Conservation (phyloP, 2,329 filamentous ascomycete genomes). For the Myotisia sp. region DNA sequence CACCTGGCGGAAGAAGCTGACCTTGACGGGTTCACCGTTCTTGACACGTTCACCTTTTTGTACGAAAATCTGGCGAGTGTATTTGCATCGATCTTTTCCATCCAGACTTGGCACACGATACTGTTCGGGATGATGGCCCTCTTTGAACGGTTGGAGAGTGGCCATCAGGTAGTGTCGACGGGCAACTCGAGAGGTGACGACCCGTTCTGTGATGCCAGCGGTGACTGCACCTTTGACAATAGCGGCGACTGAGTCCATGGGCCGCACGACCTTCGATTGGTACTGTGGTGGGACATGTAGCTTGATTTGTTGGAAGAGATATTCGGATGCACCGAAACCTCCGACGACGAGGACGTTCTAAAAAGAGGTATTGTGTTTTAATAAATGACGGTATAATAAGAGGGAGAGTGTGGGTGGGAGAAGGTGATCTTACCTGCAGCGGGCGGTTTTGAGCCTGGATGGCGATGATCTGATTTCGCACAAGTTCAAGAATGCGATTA, state of each 20-base stretch:
- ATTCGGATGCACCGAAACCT: slow-evolving; percentile 95
- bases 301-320: slow-evolving; percentile 98
- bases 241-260: slow-evolving; percentile 96
- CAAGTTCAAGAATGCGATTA: slow-evolving; percentile 88
- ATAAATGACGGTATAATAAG: slow-evolving; percentile 13
- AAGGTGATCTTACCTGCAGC: slow-evolving; percentile 48
- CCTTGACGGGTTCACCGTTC: slow-evolving; percentile 97
- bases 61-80: slow-evolving; percentile 94
- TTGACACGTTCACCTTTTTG: slow-evolving; percentile 98
- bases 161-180: slow-evolving; percentile 98
- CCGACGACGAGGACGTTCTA: slow-evolving; percentile 93
- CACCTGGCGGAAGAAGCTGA: slow-evolving; percentile 95
- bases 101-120: slow-evolving; percentile 95
- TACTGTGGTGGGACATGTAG: slow-evolving; percentile 96
- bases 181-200: slow-evolving; percentile 92
- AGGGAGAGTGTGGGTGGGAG: not conserved
- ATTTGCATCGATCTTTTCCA: slow-evolving; percentile 96
- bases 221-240: slow-evolving; percentile 98
- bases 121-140: slow-evolving; percentile 93
- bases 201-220: slow-evolving; percentile 90
- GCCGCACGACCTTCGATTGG: slow-evolving; percentile 92
- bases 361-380: not conserved
- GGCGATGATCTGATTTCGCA: slow-evolving; percentile 95
- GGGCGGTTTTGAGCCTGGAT: slow-evolving; percentile 94
- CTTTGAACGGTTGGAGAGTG: slow-evolving; percentile 95